Evolutionary conservation across 371 early-diverging fungal species (phyloP), one percentile per base, ranked within the genome.

Genomic region (Mucor plumbeus): DNA sequence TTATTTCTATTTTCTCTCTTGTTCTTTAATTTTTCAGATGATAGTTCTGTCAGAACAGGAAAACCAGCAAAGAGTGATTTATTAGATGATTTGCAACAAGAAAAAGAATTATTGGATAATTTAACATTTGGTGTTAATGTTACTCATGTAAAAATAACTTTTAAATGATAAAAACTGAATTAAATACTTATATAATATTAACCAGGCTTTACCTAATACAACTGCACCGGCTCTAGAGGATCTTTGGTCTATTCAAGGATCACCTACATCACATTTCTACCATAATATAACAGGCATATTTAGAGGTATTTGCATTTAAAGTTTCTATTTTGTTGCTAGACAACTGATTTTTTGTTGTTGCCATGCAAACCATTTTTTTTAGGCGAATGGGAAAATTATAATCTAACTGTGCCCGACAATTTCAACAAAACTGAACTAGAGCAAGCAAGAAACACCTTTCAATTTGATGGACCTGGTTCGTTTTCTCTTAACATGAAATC

Each of bases 271-370:
- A 7, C 85, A 81, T 50, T 88, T 75, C 63, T 88, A 88, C 59
- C 86, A 85, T 53, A 88, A 90, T 62, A 75, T 88, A 31, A 88
- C 89, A 15, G 89, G 88, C 43, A 78, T 86, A 17, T 87, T 90
- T 61, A 80, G 85, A 76, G 90, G 90, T 81, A 65, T 10, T 21
- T 43, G 57, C 38, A 11, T 11, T 38, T 9, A 38, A 38, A 34
- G 6, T 7, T 36, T 17, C 14, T 5, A 17, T 61, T 43, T 62
- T 9, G 26, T 63, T 55, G 43, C 59, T 39, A 36, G 17, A 36
- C 5, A 15, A 41, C 36, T 41, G 11, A n/a, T 6, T n/a, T n/a
- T 31, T 53, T 26, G 26, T 26, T 26, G 26, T 26, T 26, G 26
- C 26, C 26, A 26, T 26, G 26, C 1, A 26, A 26, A 26, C 26